Percentiles rank a stretch among this genome's conserved stretches.
phyloP scores from a whole-genome alignment of 1,139 yeast species.

The Saccharomyces uvarum region DNA sequence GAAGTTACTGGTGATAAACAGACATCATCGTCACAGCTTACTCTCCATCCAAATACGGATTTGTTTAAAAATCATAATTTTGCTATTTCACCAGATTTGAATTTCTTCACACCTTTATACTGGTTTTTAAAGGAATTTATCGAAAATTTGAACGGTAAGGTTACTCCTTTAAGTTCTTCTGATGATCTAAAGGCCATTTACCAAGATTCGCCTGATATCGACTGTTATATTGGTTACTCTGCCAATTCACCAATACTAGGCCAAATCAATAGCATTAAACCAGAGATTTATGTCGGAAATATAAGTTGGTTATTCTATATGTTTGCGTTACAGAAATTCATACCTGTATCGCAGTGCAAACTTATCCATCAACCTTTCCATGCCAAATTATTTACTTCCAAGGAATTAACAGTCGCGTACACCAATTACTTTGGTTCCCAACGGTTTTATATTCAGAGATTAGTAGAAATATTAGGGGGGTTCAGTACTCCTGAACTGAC shows the following conservation, averaged over 20 bases:
- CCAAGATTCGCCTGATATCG: constrained; percentile 30
- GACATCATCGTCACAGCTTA: not conserved
- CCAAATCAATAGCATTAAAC: constrained; percentile 11
- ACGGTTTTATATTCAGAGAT: constrained; percentile 55
- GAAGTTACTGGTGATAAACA: not conserved
- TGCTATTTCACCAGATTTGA: constrained; percentile 29
- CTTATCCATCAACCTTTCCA: constrained; percentile 39
- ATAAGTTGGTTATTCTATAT: constrained; percentile 68
- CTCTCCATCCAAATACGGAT: not conserved
- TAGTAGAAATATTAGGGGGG: constrained; percentile 72
- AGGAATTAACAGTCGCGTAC: constrained; percentile 49
- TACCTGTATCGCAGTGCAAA: not conserved
- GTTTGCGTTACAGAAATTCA: constrained; percentile 46
- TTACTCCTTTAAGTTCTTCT: constrained; percentile 29
- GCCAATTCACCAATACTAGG: constrained; percentile 41
- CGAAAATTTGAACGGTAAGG: constrained; percentile 35
- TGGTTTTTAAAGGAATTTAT: constrained; percentile 33
- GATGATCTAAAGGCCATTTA: constrained; percentile 7
- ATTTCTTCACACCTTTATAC: constrained; percentile 28
- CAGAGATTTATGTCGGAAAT: constrained; percentile 47
- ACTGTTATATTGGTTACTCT: constrained; percentile 60
- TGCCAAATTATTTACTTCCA: constrained; percentile 41
- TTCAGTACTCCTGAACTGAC: constrained; percentile 63
- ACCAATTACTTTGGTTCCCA: constrained; percentile 86
- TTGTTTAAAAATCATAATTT: constrained; percentile 13